Evolutionary conservation across 2,329 filamentous ascomycete species (phyloP).

Genomic region (Alternaria hordeiaustralica): DNA sequence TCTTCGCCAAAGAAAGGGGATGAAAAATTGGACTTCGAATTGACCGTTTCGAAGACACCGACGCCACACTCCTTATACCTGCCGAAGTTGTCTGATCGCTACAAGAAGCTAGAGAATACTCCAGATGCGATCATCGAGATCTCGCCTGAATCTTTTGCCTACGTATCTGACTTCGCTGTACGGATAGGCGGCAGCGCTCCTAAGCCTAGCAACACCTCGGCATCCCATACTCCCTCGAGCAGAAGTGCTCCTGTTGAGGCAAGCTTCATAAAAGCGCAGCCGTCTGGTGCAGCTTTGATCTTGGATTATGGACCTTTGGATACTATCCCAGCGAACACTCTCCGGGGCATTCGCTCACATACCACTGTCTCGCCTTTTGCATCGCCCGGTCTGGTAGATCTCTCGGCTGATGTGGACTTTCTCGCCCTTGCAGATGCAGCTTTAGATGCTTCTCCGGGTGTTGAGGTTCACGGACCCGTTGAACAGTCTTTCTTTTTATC

Average conservation of each 20-base stretch:
- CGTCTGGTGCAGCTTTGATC: constrained; percentile 89
- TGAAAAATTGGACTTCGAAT: constrained; percentile 79
- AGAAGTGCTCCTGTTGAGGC: constrained; percentile 15
- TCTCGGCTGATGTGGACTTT: constrained; percentile 95
- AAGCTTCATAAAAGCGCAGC: constrained; percentile 60
- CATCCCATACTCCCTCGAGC: constrained; percentile 51
- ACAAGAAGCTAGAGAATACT: constrained; percentile 72
- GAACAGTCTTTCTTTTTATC: constrained; percentile 82
- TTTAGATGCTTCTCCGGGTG: constrained; percentile 72
- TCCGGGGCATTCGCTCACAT: constrained; percentile 86
- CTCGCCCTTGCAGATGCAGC: constrained; percentile 83
- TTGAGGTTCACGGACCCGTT: constrained; percentile 92
- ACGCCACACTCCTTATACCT: constrained; percentile 87
- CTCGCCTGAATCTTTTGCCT: constrained; percentile 83
- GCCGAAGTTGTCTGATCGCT: constrained; percentile 80
- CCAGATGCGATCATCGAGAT: constrained; percentile 82
- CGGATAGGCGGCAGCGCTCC: constrained; percentile 74
- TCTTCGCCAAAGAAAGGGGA: constrained; percentile 20
- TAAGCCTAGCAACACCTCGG: constrained; percentile 14
- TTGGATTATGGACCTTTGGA: constrained; percentile 88
- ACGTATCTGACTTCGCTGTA: constrained; percentile 79
- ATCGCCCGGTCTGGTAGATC: constrained; percentile 80
- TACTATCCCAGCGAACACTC: constrained; percentile 83
- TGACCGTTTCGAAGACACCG: constrained; percentile 74
- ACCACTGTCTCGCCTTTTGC: constrained; percentile 78